Evolutionary conservation across 495 filamentous ascomycete species (phyloP).

Genomic region (Lichina pygmaea): DNA sequence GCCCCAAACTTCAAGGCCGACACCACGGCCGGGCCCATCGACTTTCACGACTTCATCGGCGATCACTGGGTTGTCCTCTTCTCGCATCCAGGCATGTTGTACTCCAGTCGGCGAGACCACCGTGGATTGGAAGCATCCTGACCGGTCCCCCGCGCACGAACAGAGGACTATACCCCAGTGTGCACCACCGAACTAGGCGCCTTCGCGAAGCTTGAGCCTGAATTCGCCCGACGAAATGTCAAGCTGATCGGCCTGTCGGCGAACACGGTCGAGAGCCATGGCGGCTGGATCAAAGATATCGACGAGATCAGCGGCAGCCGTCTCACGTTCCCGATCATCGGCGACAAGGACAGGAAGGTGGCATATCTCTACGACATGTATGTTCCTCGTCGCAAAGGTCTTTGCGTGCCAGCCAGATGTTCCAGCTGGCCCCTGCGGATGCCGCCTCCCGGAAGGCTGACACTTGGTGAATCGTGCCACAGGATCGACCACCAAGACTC

Average conservation of each 20-base stretch:
- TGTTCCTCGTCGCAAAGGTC: conserved; percentile 8
- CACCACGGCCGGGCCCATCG: conserved; percentile 72
- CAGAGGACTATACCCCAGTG: conserved; percentile 28
- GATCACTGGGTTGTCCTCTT: conserved; percentile 88
- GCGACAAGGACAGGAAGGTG: conserved; percentile 84
- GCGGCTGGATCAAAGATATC: conserved; percentile 81
- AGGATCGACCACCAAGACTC: conserved; percentile 67
- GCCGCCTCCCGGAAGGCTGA: neutral
- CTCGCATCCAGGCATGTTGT: conserved; percentile 58
- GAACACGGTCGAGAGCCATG: conserved; percentile 39
- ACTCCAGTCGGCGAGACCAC: neutral
- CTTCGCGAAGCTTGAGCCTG: conserved; percentile 85
- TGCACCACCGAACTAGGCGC: conserved; percentile 98
- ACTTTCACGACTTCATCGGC: conserved; percentile 94
- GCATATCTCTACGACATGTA: conserved; percentile 88
- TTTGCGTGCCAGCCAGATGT: neutral
- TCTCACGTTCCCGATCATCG: conserved; percentile 85
- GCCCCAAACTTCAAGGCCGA: conserved; percentile 89
- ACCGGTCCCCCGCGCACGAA: neutral
- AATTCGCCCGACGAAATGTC: conserved; percentile 80
- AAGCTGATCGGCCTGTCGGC: conserved; percentile 90
- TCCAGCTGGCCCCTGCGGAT: neutral
- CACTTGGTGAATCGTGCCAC: neutral
- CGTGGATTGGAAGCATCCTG: neutral
- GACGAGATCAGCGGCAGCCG: conserved; percentile 66